phyloP scores from a whole-genome alignment of 768 basidiomycete species.

The Mycena maculata region DNA sequence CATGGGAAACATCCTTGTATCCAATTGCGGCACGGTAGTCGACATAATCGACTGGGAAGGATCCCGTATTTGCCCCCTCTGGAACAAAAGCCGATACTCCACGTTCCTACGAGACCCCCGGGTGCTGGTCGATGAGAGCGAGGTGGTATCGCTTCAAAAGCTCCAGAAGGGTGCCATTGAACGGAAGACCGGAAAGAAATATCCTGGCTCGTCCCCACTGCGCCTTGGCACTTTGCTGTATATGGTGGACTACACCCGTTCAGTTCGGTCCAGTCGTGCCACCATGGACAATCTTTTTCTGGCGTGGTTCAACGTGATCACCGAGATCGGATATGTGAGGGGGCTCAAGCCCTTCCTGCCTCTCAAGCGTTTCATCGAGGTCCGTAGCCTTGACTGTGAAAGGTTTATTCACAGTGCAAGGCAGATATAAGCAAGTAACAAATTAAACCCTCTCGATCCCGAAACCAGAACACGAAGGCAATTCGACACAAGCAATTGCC shows the following conservation, averaged over 20 bases:
- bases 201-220: background rate
- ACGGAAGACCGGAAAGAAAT: background rate
- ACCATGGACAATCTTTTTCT: background rate
- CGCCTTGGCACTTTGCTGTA: background rate
- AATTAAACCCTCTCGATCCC: too few relatives aligned
- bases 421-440: too few relatives aligned
- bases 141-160: background rate
- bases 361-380: constrained; percentile 3
- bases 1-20: constrained; percentile 6
- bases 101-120: background rate
- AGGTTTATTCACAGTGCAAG: too few relatives aligned
- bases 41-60: constrained; percentile 23
- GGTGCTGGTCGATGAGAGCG: background rate
- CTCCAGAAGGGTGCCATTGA: constrained; percentile 1
- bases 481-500: too few relatives aligned
- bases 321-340: background rate
- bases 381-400: background rate
- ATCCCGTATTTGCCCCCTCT: constrained; percentile 2
- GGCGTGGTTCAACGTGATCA: background rate
- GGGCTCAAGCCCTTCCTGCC: background rate
- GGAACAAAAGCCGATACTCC: background rate
- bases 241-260: constrained; percentile 2
- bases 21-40: background rate
- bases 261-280: background rate
- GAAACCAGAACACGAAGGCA: background rate